Percentiles rank a stretch among this genome's conserved stretches.
phyloP scores from a whole-genome alignment of 331 rosid genomes.

The Acacia concinna region DNA sequence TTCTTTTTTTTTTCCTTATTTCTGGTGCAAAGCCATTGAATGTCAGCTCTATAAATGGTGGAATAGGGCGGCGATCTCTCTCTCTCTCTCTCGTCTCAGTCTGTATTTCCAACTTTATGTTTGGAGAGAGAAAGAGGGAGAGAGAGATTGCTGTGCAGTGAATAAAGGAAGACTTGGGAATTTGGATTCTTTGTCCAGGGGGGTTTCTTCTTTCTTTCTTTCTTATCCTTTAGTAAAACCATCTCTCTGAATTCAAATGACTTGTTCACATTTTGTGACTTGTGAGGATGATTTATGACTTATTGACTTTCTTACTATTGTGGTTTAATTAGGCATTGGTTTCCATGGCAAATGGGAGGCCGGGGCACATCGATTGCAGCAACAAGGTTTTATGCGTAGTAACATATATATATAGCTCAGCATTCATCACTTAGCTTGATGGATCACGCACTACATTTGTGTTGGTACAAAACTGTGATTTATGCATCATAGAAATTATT shows the following conservation, averaged over 20 bases:
- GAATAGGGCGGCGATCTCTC: constrained; percentile 75
- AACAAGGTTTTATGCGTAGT: too few relatives aligned
- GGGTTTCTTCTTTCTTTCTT: background rate
- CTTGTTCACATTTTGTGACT: too few relatives aligned
- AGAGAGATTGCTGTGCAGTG: constrained; percentile 43
- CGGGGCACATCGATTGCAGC: too few relatives aligned
- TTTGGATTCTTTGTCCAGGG: constrained; percentile 25
- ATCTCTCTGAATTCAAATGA: background rate
- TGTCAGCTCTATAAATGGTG: constrained; percentile 65
- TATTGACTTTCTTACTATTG: too few relatives aligned
- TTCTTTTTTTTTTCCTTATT: background rate
- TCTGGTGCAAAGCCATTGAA: constrained; percentile 33
- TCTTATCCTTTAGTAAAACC: background rate
- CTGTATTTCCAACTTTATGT: background rate
- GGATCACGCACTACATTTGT: too few relatives aligned
- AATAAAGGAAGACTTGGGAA: constrained; percentile 53
- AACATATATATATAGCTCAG: too few relatives aligned
- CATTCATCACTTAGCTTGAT: too few relatives aligned
- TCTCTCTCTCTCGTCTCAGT: background rate
- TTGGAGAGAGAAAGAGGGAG: background rate
- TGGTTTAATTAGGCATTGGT: too few relatives aligned
- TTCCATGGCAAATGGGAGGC: too few relatives aligned
- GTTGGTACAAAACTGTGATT: too few relatives aligned
- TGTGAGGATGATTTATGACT: too few relatives aligned
- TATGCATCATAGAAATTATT: too few relatives aligned